Conservation (phyloP, 1,284 basidiomycete genomes). For the Tilletia walkeri region DNA sequence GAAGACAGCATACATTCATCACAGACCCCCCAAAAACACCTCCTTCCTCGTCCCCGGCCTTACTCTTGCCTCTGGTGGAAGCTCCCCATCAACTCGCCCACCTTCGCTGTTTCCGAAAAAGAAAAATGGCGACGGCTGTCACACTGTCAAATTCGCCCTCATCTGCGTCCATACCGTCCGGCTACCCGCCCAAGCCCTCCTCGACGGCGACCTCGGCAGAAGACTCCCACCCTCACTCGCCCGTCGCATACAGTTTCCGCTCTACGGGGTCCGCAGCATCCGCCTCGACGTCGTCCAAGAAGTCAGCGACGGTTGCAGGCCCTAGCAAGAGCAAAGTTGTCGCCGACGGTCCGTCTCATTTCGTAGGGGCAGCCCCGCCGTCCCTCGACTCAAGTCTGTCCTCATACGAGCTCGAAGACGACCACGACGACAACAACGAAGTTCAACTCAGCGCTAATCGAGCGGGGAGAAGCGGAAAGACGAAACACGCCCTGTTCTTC, state of each 20-base stretch:
- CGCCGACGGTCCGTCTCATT: too few relatives aligned
- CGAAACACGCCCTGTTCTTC: slow-evolving; percentile 16
- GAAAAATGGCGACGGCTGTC: too few relatives aligned
- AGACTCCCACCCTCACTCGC: too few relatives aligned
- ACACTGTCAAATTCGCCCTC: background rate
- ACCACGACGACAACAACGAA: background rate
- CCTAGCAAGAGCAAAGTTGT: background rate
- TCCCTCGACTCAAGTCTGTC: background rate
- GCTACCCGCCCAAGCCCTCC: background rate
- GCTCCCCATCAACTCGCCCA: too few relatives aligned
- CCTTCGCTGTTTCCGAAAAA: too few relatives aligned
- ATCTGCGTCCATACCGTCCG: background rate
- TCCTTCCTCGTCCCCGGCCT: too few relatives aligned
- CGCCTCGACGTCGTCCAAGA: background rate
- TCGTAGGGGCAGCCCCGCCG: background rate
- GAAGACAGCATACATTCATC: too few relatives aligned
- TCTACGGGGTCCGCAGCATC: too few relatives aligned
- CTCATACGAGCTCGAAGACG: background rate
- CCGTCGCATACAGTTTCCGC: too few relatives aligned
- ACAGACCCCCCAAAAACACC: too few relatives aligned
- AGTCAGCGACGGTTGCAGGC: background rate
- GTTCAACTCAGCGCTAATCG: slow-evolving; percentile 7
- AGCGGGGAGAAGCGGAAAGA: slow-evolving; percentile 2
- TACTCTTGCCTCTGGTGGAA: too few relatives aligned
- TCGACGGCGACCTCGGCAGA: background rate